phyloP scores from a whole-genome alignment of 257 asterid genomes.

The Capsicum baccatum region DNA sequence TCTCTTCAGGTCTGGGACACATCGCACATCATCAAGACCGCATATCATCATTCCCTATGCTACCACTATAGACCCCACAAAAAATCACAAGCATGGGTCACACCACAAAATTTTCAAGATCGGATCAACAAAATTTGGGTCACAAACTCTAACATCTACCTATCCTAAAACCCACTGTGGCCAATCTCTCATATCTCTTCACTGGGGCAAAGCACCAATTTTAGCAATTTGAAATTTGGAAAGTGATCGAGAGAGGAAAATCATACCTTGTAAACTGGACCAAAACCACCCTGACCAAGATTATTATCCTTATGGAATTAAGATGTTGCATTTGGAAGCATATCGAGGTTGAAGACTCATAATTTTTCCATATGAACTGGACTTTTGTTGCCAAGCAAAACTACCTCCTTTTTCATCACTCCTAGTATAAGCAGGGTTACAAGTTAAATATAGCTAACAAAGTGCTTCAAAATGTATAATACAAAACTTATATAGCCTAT shows the following conservation, averaged over 20 bases:
- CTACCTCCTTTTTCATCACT: not conserved
- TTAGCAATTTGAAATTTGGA: no score
- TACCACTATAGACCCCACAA: no score
- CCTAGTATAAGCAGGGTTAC: slow-evolving; percentile 11
- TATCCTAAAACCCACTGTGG: not conserved
- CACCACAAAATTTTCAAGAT: no score
- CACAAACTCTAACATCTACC: no score
- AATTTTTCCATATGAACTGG: slow-evolving; percentile 36
- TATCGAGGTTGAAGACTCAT: slow-evolving; percentile 47
- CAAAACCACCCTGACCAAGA: slow-evolving; percentile 35
- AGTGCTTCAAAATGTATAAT: not conserved
- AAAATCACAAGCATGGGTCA: no score
- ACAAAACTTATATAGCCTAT: not conserved
- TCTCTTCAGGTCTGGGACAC: no score
- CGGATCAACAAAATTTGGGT: no score
- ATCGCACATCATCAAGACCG: no score
- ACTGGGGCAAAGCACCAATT: no score
- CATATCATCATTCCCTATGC: no score
- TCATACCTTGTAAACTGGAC: slow-evolving; percentile 46
- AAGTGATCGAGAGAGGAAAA: not conserved
- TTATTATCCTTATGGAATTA: slow-evolving; percentile 34
- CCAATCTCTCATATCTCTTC: no score
- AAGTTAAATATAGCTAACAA: not conserved
- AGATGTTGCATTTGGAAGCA: slow-evolving; percentile 50
- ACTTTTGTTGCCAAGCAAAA: not conserved